Conservation (phyloP, 129 eudicot genomes). For the Flaveria trinervia region DNA sequence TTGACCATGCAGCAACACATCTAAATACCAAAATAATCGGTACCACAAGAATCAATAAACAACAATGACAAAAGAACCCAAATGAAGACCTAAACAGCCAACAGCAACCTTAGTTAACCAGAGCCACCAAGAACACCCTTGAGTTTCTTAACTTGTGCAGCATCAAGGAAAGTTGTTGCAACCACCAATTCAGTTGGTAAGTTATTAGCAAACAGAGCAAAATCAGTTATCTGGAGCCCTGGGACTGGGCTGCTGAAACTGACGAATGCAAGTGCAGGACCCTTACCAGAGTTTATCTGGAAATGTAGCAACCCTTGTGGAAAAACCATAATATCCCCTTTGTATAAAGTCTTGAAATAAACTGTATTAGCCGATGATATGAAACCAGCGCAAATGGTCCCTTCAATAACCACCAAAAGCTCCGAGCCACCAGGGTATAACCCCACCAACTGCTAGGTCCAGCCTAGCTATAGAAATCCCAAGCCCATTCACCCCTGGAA, state of each 20-base stretch:
- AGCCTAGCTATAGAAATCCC: constrained; percentile 70
- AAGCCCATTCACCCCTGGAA: constrained; percentile 79
- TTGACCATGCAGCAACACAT: background rate
- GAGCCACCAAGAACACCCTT: constrained; percentile 93
- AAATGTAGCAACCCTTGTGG: constrained; percentile 90
- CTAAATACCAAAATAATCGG: constrained; percentile 24
- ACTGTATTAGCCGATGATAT: constrained; percentile 67
- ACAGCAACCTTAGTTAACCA: constrained; percentile 23
- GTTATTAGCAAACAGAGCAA: constrained; percentile 67
- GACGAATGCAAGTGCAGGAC: constrained; percentile 48
- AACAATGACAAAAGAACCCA: constrained; percentile 13
- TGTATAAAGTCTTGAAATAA: constrained; percentile 49
- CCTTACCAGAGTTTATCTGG: constrained; percentile 69
- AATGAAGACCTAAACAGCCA: constrained; percentile 14
- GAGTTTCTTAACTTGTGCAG: constrained; percentile 68
- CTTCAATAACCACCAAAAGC: constrained; percentile 60
- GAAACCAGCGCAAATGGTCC: constrained; percentile 82
- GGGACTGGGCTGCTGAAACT: constrained; percentile 76
- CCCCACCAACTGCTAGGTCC: constrained; percentile 77
- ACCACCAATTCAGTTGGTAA: constrained; percentile 69
- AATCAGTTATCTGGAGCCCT: constrained; percentile 79
- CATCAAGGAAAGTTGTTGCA: constrained; percentile 73
- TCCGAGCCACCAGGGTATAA: constrained; percentile 86
- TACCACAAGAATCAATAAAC: constrained; percentile 21
- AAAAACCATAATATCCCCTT: constrained; percentile 87